phyloP scores from a whole-genome alignment of 2,329 filamentous ascomycete genomes.

The Sporothrix brasiliensis region DNA sequence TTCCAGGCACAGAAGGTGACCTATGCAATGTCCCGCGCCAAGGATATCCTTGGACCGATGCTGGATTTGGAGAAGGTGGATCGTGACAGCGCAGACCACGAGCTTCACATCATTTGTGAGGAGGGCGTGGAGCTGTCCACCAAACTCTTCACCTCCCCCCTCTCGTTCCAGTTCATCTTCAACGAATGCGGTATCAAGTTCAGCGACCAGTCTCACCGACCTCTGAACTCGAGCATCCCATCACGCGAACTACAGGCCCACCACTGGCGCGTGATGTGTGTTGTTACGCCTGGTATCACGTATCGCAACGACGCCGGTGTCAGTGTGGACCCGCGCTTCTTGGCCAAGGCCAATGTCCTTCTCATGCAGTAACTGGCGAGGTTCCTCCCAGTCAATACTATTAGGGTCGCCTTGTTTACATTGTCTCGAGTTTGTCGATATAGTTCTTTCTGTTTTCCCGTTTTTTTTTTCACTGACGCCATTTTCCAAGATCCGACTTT shows the following conservation, averaged over 20 bases:
- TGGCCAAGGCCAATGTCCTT: slow-evolving; percentile 53
- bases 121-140: slow-evolving; percentile 52
- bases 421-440: not conserved
- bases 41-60: slow-evolving; percentile 49
- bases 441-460: not conserved
- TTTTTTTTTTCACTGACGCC: not conserved
- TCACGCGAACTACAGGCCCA: slow-evolving; percentile 52
- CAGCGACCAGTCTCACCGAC: slow-evolving; percentile 51
- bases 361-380: slow-evolving; percentile 45
- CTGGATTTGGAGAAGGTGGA: slow-evolving; percentile 46
- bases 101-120: slow-evolving; percentile 49
- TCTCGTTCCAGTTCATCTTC: slow-evolving; percentile 48
- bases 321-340: slow-evolving; percentile 50
- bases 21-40: slow-evolving; percentile 38
- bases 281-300: slow-evolving; percentile 58
- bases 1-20: slow-evolving; percentile 38
- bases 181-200: slow-evolving; percentile 56
- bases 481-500: not conserved
- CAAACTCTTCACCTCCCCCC: slow-evolving; percentile 49
- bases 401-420: not conserved
- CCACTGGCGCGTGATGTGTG: slow-evolving; percentile 57
- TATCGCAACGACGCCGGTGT: slow-evolving; percentile 55
- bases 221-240: slow-evolving; percentile 49
- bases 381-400: not conserved
- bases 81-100: slow-evolving; percentile 46